These are phyloP conservation scores for Fusarium kyushuense DNA, from an alignment of 2,329 filamentous ascomycete species.

Conservation along the genomic window DNA sequence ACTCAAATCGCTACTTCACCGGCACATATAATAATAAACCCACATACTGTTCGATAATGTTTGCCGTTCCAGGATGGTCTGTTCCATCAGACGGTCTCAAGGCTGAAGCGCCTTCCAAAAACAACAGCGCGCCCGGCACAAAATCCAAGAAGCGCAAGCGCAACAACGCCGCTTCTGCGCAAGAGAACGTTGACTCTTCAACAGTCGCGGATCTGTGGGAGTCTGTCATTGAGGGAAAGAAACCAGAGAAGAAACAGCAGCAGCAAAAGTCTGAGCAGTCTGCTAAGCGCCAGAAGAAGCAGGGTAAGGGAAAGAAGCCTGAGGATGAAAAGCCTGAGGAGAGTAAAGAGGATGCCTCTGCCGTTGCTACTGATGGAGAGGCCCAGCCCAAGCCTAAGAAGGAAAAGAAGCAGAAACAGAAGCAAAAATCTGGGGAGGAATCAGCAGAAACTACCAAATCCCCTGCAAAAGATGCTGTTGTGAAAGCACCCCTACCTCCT, in stretches of 20 bases:
- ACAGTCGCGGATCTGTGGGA: slow-evolving; percentile 86
- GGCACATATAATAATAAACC: neutral
- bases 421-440: slow-evolving; percentile 36
- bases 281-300: slow-evolving; percentile 54
- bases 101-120: slow-evolving; percentile 66
- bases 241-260: slow-evolving; percentile 42
- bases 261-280: slow-evolving; percentile 36
- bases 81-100: slow-evolving; percentile 79
- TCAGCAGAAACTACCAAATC: slow-evolving; percentile 24
- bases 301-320: slow-evolving; percentile 48
- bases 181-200: slow-evolving; percentile 68
- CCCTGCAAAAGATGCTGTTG: slow-evolving; percentile 39
- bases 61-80: slow-evolving; percentile 93
- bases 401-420: slow-evolving; percentile 54
- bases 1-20: slow-evolving; percentile 15
- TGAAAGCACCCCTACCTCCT: slow-evolving; percentile 54
- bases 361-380: slow-evolving; percentile 29
- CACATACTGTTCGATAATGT: slow-evolving; percentile 68
- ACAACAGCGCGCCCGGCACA: slow-evolving; percentile 52
- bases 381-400: slow-evolving; percentile 49
- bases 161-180: slow-evolving; percentile 39
- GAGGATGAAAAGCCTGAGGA: slow-evolving; percentile 40
- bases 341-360: slow-evolving; percentile 19
- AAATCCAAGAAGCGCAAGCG: slow-evolving; percentile 72
- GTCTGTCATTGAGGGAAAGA: slow-evolving; percentile 79